Base-by-base conservation (phyloP, 495 filamentous ascomycete genomes). In the Cryomyces antarcticus region DNA sequence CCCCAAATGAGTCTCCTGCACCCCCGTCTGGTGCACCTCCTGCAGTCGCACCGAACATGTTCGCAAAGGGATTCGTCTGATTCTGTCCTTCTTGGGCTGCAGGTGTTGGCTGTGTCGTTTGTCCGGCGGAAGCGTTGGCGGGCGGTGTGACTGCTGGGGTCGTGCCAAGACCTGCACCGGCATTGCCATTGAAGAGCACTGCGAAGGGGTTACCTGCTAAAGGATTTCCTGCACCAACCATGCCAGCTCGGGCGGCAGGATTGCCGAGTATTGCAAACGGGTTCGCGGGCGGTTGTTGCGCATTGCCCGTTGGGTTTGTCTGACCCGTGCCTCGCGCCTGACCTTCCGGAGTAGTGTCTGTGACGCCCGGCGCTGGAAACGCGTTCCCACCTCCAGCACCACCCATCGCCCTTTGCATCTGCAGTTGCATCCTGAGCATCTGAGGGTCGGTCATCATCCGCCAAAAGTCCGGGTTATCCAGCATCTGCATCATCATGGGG, bases 401-500 rank as follows among this genome's bases (percentile, higher is more conserved):
- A 40, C 74, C 70, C 65, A 89, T 72, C 30, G 68, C 65, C 45
- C 80, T 67, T 48, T 82, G 77, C 72, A 96, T 77, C 43, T 81
- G 74, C 36, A 81, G 67, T 48, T 85, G 82, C 49, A 78, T 72
- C 35, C 88, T 70, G 24, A 96, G 65, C 27, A 78, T 73, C 11
- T 81, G 75, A 28, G 92, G 92, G 52, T 92, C 84, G n/a, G 87
- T 88, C 71, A 99, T 77, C 84, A 96, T 93, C 13, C 81, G 71
- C 46, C 92, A 73, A 55, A 95, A 87, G 42, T 81, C 70, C 0
- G 86, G 84, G 27, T 82, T 86, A 45, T 80, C 73, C 52, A 99
- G 68, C 60, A 94, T 75, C 52, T 88, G 70, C 42, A 83, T 79
- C 13, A 78, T 80, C 43, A 79, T 74, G 17, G 86, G 85, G 30